Percentiles rank a stretch among this genome's conserved stretches.
Conservation (phyloP, 1,139 yeast species). For the Tardiomyces depauwii region DNA sequence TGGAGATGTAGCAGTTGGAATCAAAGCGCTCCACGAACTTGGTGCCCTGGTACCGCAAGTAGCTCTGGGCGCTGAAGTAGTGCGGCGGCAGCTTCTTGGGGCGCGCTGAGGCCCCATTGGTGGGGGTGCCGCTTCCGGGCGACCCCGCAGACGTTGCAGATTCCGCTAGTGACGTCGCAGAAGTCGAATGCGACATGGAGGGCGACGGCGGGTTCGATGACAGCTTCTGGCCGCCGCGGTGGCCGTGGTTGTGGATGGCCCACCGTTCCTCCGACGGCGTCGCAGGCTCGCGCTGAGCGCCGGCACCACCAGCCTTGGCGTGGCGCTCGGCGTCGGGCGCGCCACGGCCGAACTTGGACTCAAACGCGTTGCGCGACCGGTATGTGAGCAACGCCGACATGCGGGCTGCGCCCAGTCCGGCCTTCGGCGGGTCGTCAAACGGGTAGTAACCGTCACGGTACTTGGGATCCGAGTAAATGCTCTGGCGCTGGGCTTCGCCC, state of each 20-base stretch:
- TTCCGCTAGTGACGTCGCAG: not conserved
- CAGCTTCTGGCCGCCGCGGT: slow-evolving; percentile 22
- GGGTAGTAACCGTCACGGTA: slow-evolving; percentile 81
- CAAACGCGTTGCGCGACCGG: slow-evolving; percentile 86
- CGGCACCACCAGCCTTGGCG: slow-evolving; percentile 21
- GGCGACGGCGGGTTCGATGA: slow-evolving; percentile 4
- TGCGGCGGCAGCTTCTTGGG: slow-evolving; percentile 54
- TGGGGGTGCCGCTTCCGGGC: not conserved
- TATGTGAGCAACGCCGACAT: slow-evolving; percentile 93
- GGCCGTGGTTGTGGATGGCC: slow-evolving; percentile 60
- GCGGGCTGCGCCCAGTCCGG: slow-evolving; percentile 91
- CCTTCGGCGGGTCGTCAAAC: slow-evolving; percentile 63
- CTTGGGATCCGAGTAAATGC: slow-evolving; percentile 89
- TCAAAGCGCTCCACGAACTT: slow-evolving; percentile 85
- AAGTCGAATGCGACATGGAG: not conserved
- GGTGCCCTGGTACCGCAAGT: slow-evolving; percentile 84
- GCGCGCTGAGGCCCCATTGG: slow-evolving; percentile 4
- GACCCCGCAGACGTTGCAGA: not conserved
- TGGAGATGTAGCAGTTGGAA: slow-evolving; percentile 91
- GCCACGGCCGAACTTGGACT: slow-evolving; percentile 77
- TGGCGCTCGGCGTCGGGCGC: slow-evolving; percentile 40
- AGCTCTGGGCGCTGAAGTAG: slow-evolving; percentile 89
- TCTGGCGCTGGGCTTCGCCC: slow-evolving; percentile 97
- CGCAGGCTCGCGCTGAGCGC: slow-evolving; percentile 22
- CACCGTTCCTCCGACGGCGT: slow-evolving; percentile 41